Conservation (phyloP, 306 rosid genomes). For the Fagus crenata region DNA sequence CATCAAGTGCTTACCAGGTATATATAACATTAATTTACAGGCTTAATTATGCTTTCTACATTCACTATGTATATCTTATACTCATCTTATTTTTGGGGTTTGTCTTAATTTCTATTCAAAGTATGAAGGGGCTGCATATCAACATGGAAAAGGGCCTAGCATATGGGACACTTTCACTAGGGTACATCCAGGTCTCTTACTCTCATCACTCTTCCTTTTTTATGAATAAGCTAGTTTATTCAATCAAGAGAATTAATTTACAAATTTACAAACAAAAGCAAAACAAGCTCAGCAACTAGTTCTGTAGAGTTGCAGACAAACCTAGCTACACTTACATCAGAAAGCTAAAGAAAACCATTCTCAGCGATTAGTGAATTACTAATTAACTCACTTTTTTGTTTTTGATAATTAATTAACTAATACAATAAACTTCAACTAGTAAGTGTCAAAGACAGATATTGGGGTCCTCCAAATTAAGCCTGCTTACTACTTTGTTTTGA, state of each 20-base stretch:
- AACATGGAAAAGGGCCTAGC: constrained; percentile 30
- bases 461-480: too few relatives aligned
- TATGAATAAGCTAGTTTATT: background rate
- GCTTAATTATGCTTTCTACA: background rate
- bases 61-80: too few relatives aligned
- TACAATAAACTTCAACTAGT: background rate
- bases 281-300: background rate
- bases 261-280: too few relatives aligned
- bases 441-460: constrained; percentile 33
- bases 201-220: background rate
- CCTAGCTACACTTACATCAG: too few relatives aligned
- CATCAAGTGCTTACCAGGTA: constrained; percentile 30
- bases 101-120: background rate
- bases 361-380: too few relatives aligned
- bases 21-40: background rate
- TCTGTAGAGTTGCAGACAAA: too few relatives aligned
- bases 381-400: too few relatives aligned
- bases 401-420: too few relatives aligned
- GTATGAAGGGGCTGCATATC: constrained; percentile 32
- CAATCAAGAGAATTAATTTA: background rate
- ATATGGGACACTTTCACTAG: constrained; percentile 30
- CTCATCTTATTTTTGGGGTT: background rate
- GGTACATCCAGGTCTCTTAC: constrained; percentile 7
- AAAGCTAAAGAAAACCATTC: too few relatives aligned
- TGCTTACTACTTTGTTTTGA: too few relatives aligned